A percentile compares a stretch with the other conserved stretches of the same genome.
Evolutionary conservation across 768 basidiomycete genomes (phyloP).

Genomic region (Hirschioporus abietinus): DNA sequence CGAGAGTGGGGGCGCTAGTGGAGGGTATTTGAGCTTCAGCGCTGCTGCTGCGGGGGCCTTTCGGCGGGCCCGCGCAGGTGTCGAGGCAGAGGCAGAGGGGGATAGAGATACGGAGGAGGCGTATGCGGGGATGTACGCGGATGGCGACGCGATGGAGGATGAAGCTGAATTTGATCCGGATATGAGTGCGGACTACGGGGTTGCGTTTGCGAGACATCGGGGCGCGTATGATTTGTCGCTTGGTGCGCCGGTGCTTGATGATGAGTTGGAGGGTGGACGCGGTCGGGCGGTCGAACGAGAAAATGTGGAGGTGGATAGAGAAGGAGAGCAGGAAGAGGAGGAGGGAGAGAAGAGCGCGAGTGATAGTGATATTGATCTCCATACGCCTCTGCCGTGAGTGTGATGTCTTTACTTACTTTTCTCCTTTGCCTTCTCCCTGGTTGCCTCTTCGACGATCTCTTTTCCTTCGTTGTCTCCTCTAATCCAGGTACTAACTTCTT

Average conservation of each 20-base stretch:
- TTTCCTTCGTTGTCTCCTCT: too few relatives aligned
- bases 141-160: too few relatives aligned
- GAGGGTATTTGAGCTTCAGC: neutral
- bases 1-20: neutral
- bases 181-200: slow-evolving; percentile 23
- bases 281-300: neutral
- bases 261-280: slow-evolving; percentile 10
- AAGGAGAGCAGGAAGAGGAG: slow-evolving; percentile 23
- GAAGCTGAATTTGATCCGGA: slow-evolving; percentile 14
- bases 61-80: neutral
- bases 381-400: slow-evolving; percentile 65
- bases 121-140: neutral
- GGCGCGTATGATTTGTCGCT: slow-evolving; percentile 12
- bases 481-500: slow-evolving; percentile 2
- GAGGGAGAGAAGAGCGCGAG: slow-evolving; percentile 37
- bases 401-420: slow-evolving; percentile 4
- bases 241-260: slow-evolving; percentile 13
- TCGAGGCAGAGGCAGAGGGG: neutral
- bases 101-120: neutral
- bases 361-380: slow-evolving; percentile 63
- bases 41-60: too few relatives aligned
- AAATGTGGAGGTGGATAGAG: slow-evolving; percentile 13
- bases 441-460: too few relatives aligned
- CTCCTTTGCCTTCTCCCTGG: slow-evolving; percentile 9
- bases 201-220: neutral